Conservation (phyloP, 306 rosid species). For the Prunus dulcis region DNA sequence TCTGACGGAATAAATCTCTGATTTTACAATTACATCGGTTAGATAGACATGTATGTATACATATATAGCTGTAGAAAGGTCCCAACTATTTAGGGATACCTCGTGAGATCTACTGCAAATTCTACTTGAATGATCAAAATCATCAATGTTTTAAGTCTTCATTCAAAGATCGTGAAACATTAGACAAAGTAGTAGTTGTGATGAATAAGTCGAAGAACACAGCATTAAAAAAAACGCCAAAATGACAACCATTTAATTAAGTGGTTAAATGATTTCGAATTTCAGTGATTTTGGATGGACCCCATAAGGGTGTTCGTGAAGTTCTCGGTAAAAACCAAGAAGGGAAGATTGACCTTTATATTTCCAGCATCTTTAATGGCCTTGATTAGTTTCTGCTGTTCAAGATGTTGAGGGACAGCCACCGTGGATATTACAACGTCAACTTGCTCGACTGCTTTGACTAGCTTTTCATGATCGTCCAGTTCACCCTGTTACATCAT, state of each 20-base stretch:
- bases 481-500: conserved; percentile 31
- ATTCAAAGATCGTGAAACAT: no score
- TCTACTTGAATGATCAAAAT: no score
- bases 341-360: conserved; percentile 30
- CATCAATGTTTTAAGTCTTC: no score
- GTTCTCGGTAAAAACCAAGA: background rate
- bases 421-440: conserved; percentile 45
- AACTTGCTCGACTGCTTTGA: conserved; percentile 22
- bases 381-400: conserved; percentile 41
- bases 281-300: no score
- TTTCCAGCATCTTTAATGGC: conserved; percentile 46
- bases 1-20: conserved; percentile 53
- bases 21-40: background rate
- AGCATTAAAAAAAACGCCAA: rapidly evolving
- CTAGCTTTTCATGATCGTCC: conserved; percentile 44
- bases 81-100: no score
- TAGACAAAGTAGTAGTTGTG: no score
- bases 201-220: no score
- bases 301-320: no score
- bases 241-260: no score
- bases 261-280: no score
- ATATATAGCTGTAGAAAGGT: background rate
- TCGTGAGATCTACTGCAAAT: no score
- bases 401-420: conserved; percentile 42
- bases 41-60: background rate